These are phyloP conservation scores for Talaromyces sp. DNA, from an alignment of 2,329 filamentous ascomycete species.

Conservation along the genomic window DNA sequence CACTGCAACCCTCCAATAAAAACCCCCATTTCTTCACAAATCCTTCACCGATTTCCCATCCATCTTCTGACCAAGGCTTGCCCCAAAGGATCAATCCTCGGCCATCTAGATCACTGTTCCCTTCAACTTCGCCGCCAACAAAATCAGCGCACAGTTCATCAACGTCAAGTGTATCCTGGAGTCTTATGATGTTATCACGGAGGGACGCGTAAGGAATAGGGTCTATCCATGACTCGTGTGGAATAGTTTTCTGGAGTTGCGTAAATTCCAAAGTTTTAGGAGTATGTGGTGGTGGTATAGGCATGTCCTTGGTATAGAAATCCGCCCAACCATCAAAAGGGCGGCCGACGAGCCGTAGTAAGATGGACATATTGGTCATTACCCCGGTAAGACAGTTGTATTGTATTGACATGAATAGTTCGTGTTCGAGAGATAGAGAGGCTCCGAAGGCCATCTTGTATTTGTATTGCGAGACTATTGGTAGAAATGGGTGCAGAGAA, in stretches of 20 bases:
- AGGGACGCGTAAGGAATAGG: neutral
- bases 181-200: slow-evolving; percentile 9
- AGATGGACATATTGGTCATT: slow-evolving; percentile 5
- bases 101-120: neutral
- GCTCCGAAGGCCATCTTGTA: neutral
- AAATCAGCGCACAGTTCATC: slow-evolving; percentile 14
- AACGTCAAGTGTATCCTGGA: slow-evolving; percentile 11
- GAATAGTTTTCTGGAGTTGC: neutral
- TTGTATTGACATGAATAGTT: slow-evolving; percentile 4
- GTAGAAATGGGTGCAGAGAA: neutral
- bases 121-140: slow-evolving; percentile 10
- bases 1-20: slow-evolving; percentile 20
- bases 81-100: slow-evolving; percentile 23
- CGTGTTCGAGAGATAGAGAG: neutral
- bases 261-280: slow-evolving; percentile 4
- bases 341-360: slow-evolving; percentile 2
- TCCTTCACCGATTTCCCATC: slow-evolving; percentile 22
- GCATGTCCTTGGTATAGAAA: slow-evolving; percentile 7
- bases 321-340: slow-evolving; percentile 7
- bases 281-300: neutral
- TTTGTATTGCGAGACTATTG: neutral
- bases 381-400: slow-evolving; percentile 6
- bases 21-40: slow-evolving; percentile 25
- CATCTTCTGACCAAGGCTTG: slow-evolving; percentile 20
- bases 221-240: slow-evolving; percentile 10